Evolutionary conservation across 805 yeast genomes (phyloP).

Genomic region (Yamadazyma takamatsuzukensis): DNA sequence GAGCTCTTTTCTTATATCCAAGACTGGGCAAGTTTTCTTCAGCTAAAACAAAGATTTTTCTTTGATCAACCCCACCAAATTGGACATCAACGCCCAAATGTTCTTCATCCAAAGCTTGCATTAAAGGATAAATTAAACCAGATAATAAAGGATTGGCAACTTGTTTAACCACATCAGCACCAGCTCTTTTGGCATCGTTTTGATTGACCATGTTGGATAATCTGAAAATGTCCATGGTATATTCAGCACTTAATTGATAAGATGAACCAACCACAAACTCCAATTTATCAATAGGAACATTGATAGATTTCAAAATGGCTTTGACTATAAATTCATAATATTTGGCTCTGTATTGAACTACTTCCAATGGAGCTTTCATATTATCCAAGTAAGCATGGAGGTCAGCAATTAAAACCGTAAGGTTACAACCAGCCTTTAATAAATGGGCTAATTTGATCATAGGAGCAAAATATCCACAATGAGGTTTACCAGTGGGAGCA

Average conservation of each 20-base stretch:
- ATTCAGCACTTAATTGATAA: slow-evolving; percentile 76
- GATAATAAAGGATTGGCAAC: slow-evolving; percentile 89
- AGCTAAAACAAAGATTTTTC: slow-evolving; percentile 95
- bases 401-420: slow-evolving; percentile 88
- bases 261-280: slow-evolving; percentile 82
- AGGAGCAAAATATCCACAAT: slow-evolving; percentile 97
- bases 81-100: slow-evolving; percentile 86
- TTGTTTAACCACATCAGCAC: slow-evolving; percentile 99
- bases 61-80: slow-evolving; percentile 98
- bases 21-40: slow-evolving; percentile 85
- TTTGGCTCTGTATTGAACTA: slow-evolving; percentile 81
- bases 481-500: slow-evolving; percentile 98
- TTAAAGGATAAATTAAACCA: slow-evolving; percentile 93
- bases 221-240: slow-evolving; percentile 86
- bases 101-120: slow-evolving; percentile 98
- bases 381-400: slow-evolving; percentile 95
- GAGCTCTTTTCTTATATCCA: slow-evolving; percentile 97
- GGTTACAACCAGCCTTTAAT: slow-evolving; percentile 93
- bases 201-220: slow-evolving; percentile 82
- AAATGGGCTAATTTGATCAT: slow-evolving; percentile 96
- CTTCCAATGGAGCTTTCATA: slow-evolving; percentile 97
- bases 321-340: slow-evolving; percentile 84
- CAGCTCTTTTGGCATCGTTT: slow-evolving; percentile 97
- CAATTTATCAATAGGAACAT: slow-evolving; percentile 88
- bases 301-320: slow-evolving; percentile 78